A percentile compares a stretch with the other conserved stretches of the same genome.
Conservation (phyloP, 2,329 filamentous ascomycete species). For the Pseudogymnoascus sp. region DNA sequence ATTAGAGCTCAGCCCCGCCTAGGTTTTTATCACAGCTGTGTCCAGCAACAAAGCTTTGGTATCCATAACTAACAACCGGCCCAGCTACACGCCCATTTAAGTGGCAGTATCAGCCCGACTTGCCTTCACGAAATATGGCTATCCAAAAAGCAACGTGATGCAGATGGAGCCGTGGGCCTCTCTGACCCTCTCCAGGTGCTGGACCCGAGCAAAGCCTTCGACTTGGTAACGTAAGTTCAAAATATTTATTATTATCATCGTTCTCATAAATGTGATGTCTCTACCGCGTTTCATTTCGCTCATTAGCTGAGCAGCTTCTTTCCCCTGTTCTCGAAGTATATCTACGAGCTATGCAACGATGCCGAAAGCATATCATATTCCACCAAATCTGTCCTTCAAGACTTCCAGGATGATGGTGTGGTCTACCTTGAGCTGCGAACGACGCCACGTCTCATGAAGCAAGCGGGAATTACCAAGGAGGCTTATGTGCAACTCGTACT, state of each 20-base stretch:
- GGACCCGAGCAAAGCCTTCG: constrained; percentile 62
- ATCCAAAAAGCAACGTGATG: constrained; percentile 43
- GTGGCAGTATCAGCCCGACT: constrained; percentile 65
- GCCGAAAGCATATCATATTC: constrained; percentile 50
- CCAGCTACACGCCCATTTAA: constrained; percentile 73
- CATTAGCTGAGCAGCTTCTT: constrained; percentile 53
- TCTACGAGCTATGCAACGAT: constrained; percentile 66
- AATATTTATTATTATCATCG: neutral
- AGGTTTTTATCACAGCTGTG: neutral
- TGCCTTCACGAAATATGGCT: constrained; percentile 70
- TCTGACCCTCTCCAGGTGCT: constrained; percentile 63
- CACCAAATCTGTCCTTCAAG: constrained; percentile 54
- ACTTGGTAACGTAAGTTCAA: constrained; percentile 52
- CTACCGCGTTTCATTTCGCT: constrained; percentile 13
- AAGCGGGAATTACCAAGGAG: constrained; percentile 42
- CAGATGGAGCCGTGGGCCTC: constrained; percentile 40
- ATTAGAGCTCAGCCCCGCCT: neutral
- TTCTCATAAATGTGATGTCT: neutral
- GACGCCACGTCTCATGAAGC: constrained; percentile 57
- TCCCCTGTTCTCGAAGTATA: constrained; percentile 68
- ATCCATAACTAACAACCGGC: constrained; percentile 16
- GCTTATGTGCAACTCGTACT: constrained; percentile 61
- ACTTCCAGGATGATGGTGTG: constrained; percentile 64
- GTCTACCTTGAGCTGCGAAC: constrained; percentile 74
- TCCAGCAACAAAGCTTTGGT: constrained; percentile 1